Conservation (phyloP, 176 grass and related monocot genomes). For the Thalia dealbata region DNA sequence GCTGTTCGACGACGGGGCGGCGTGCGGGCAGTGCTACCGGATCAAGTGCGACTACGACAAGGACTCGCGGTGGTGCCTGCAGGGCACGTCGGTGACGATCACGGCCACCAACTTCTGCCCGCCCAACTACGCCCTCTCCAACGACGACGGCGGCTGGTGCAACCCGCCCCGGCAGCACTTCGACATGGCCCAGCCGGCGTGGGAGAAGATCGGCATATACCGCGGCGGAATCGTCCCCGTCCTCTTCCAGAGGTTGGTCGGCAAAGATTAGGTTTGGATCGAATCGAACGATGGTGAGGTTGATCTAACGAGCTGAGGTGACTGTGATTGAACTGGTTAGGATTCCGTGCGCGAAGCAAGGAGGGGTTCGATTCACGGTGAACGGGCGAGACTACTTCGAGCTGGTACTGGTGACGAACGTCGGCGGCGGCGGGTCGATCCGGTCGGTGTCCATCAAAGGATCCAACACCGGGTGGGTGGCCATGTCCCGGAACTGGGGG, state of each 20-base stretch:
- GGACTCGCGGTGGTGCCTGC: conserved; percentile 11
- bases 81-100: conserved; percentile 21
- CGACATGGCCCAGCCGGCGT: conserved; percentile 77
- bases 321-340: no score
- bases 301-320: no score
- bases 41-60: conserved; percentile 16
- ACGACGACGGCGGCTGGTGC: conserved; percentile 55
- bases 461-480: not conserved
- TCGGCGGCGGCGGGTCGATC: not conserved
- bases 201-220: conserved; percentile 54
- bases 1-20: conserved; percentile 38
- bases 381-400: not conserved
- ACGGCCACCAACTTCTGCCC: conserved; percentile 32
- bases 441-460: not conserved
- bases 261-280: no score
- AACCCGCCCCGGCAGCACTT: conserved; percentile 62
- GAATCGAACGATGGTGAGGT: no score
- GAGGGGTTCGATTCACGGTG: not conserved
- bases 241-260: conserved; percentile 32
- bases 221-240: conserved; percentile 63
- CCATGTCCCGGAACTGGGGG: not conserved
- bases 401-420: conserved; percentile 1
- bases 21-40: conserved; percentile 70
- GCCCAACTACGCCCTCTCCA: conserved; percentile 42
- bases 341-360: not conserved